phyloP scores from a whole-genome alignment of 23 red algal species.

The Gracilariopsis chorda region DNA sequence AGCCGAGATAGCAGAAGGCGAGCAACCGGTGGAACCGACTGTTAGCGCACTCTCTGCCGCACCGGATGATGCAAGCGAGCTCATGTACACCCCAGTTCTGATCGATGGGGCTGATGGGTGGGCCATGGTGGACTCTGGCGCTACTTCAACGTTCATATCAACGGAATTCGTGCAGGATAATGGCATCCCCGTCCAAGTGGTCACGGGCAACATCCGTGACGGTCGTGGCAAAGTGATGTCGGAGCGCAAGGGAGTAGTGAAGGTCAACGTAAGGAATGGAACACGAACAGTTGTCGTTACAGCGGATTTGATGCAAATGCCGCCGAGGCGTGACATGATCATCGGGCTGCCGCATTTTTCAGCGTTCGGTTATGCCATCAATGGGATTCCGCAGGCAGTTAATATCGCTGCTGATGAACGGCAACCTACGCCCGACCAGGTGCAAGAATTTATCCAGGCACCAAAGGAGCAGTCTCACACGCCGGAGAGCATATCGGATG shows the following conservation, averaged over 20 bases:
- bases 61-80: no score
- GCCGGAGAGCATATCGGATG: background rate
- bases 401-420: background rate
- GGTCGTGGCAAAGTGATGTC: background rate
- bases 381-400: background rate
- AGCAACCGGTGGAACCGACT: no score
- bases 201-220: no score
- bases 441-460: background rate
- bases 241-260: background rate
- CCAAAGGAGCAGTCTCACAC: background rate
- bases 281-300: background rate
- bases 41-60: no score
- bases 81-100: no score
- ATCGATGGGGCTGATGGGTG: no score
- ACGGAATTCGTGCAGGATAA: no score
- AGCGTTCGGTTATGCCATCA: background rate
- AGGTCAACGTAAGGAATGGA: background rate
- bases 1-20: no score
- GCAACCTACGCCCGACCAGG: background rate
- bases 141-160: no score
- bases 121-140: no score
- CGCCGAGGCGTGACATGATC: background rate
- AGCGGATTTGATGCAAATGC: constrained; percentile 1
- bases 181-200: no score
- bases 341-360: background rate